These are phyloP conservation scores for Lactarius hengduanensis DNA, from an alignment of 768 basidiomycete species.

Conservation along the genomic window DNA sequence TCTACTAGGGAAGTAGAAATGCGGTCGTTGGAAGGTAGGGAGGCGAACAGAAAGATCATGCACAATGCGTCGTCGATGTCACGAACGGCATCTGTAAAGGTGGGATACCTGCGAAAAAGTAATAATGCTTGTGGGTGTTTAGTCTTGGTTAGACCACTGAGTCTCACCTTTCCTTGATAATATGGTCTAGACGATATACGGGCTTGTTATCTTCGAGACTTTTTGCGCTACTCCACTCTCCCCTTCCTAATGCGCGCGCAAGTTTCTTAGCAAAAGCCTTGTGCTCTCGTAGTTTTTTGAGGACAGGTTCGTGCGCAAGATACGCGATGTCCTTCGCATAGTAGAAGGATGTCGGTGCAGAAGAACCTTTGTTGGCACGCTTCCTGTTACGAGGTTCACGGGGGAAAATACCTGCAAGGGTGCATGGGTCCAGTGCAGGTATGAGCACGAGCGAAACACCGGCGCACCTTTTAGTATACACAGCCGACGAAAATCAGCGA, in stretches of 20 bases:
- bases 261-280: constrained; percentile 98
- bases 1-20: constrained; percentile 81
- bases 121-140: not conserved
- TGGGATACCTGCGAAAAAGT: constrained; percentile 71
- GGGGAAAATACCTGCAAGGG: constrained; percentile 82
- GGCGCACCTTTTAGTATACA: constrained; percentile 93
- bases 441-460: not conserved
- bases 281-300: constrained; percentile 92
- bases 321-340: constrained; percentile 98
- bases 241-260: constrained; percentile 85
- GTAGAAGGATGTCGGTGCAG: constrained; percentile 96
- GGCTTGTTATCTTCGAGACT: constrained; percentile 92
- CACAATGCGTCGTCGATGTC: constrained; percentile 98
- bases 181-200: constrained; percentile 88
- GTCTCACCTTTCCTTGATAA: constrained; percentile 91
- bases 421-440: constrained; percentile 19
- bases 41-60: constrained; percentile 90
- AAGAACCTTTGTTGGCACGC: constrained; percentile 95
- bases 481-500: constrained; percentile 93
- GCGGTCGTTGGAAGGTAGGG: constrained; percentile 81
- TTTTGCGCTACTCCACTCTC: constrained; percentile 95
- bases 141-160: not conserved
- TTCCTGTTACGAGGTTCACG: constrained; percentile 92
- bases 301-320: constrained; percentile 92
- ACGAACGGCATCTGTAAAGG: constrained; percentile 91